Percentiles rank a stretch among this genome's conserved stretches.
Conservation (phyloP, 306 rosid genomes). For the Medicago truncatula region MtrunA17r5.0-ANR NC_053045.1:7519001-7519500, state of each 20-base stretch:
- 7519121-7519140: conserved; percentile 66
- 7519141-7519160: conserved; percentile 57
- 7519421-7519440: too few relatives aligned
- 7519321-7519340: conserved; percentile 49
- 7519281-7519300: conserved; percentile 79
- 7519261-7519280: conserved; percentile 64
- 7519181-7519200: too few relatives aligned
- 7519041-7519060: too few relatives aligned
- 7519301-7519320: conserved; percentile 11
- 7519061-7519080: conserved; percentile 60
- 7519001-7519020: too few relatives aligned
- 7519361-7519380: conserved; percentile 47
- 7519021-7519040: too few relatives aligned
- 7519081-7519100: conserved; percentile 48
- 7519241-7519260: conserved; percentile 52
- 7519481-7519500: too few relatives aligned
- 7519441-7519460: too few relatives aligned
- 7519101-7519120: conserved; percentile 60
- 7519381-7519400: neutral
- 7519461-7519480: too few relatives aligned
- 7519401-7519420: neutral
- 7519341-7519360: conserved; percentile 57
- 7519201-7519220: too few relatives aligned
- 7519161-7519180: too few relatives aligned
- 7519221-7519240: too few relatives aligned